Conservation (phyloP, 306 rosid species). For the Lathyrus aphaca region DNA sequence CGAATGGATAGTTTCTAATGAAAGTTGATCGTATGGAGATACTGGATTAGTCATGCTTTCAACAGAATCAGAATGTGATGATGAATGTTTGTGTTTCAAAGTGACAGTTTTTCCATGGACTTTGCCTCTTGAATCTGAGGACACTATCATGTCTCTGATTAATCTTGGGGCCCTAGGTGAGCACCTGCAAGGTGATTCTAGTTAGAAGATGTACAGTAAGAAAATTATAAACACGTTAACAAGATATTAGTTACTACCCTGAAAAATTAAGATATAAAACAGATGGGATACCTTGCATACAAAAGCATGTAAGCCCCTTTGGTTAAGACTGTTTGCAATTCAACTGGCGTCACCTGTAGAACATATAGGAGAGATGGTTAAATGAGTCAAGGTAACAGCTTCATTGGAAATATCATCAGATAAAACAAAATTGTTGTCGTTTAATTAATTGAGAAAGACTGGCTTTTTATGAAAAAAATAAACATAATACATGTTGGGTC, state of each 20-base stretch:
- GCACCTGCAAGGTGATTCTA: slow-evolving; percentile 60
- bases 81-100: slow-evolving; percentile 45
- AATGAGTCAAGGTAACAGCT: not conserved
- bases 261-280: not conserved
- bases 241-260: not conserved
- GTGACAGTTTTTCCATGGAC: slow-evolving; percentile 48
- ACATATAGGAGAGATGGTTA: slow-evolving; percentile 22
- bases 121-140: slow-evolving; percentile 60
- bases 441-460: slow-evolving; percentile 5
- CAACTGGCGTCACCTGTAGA: slow-evolving; percentile 71
- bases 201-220: slow-evolving; percentile 21
- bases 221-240: not conserved
- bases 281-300: slow-evolving; percentile 69
- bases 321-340: slow-evolving; percentile 66
- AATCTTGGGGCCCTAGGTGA: slow-evolving; percentile 84
- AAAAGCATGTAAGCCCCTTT: slow-evolving; percentile 92
- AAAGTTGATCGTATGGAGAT: slow-evolving; percentile 37
- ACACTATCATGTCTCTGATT: slow-evolving; percentile 56
- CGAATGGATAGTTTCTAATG: slow-evolving; percentile 41
- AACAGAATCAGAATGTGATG: slow-evolving; percentile 41
- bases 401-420: slow-evolving; percentile 10
- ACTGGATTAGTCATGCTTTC: slow-evolving; percentile 21
- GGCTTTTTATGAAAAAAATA: slow-evolving; percentile 12
- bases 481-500: not conserved
- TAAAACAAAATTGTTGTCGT: not conserved